These are phyloP conservation scores for Stellera chamaejasme DNA, from an alignment of 345 rosid species.

Conservation along the genomic window DNA sequence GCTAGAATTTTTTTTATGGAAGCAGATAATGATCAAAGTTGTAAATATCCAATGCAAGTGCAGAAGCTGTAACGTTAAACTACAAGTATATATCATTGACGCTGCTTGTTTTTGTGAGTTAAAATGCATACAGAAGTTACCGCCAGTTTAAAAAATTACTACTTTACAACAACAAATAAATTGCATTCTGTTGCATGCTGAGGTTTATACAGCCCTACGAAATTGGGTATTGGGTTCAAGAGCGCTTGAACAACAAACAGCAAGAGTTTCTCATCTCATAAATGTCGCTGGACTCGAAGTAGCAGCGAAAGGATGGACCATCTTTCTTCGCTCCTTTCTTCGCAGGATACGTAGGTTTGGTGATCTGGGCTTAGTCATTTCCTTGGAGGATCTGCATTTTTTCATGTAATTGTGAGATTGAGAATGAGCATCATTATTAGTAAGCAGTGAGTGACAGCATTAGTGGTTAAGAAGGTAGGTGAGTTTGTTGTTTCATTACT, in stretches of 20 bases:
- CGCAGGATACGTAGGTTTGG: constrained; percentile 42
- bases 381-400: constrained; percentile 49
- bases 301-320: not conserved
- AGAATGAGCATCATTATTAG: not conserved
- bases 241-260: constrained; percentile 57
- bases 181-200: too few relatives aligned
- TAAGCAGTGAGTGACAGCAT: not conserved
- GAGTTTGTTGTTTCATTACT: constrained; percentile 27
- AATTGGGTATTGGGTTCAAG: constrained; percentile 48
- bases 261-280: constrained; percentile 24
- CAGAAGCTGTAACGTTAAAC: not conserved
- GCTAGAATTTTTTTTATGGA: constrained; percentile 3
- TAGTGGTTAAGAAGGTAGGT: not conserved
- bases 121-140: too few relatives aligned
- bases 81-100: too few relatives aligned
- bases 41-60: not conserved
- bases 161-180: too few relatives aligned
- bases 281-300: constrained; percentile 37
- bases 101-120: too few relatives aligned
- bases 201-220: too few relatives aligned
- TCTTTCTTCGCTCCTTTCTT: constrained; percentile 27
- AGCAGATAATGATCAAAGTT: not conserved
- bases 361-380: constrained; percentile 55
- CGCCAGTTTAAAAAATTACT: too few relatives aligned
- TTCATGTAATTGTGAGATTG: not conserved